phyloP scores from a whole-genome alignment of 75 land plant species.

The Azolla pinnata region DNA sequence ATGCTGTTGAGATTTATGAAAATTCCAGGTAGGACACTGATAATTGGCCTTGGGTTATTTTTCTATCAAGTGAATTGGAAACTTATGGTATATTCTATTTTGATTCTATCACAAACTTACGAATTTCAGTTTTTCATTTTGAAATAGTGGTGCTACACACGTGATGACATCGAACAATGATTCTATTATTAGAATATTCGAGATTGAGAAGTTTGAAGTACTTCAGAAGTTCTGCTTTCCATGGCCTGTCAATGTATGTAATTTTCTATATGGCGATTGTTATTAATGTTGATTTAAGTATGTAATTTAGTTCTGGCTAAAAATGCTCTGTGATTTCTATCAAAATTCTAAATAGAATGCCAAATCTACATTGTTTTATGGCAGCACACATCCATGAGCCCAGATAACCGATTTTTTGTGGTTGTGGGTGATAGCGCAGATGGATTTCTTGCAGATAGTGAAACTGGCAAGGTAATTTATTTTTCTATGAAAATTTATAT shows the following conservation, averaged over 20 bases:
- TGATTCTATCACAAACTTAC: no score
- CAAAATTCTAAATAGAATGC: not conserved
- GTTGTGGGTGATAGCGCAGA: constrained; percentile 87
- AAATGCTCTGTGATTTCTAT: constrained; percentile 8
- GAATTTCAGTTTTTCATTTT: no score
- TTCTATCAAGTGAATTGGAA: not conserved
- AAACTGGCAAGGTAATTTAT: constrained; percentile 70
- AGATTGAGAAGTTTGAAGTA: constrained; percentile 52
- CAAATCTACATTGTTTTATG: not conserved
- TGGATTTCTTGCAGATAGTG: constrained; percentile 65
- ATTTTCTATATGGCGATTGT: not conserved
- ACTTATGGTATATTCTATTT: no score
- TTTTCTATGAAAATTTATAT: not conserved
- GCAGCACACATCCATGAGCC: constrained; percentile 86
- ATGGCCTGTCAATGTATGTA: constrained; percentile 92
- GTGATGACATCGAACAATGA: constrained; percentile 87
- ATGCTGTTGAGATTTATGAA: constrained; percentile 66
- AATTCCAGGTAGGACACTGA: constrained; percentile 38
- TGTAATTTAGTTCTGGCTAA: not conserved
- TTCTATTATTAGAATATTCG: constrained; percentile 68
- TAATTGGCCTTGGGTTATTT: no score
- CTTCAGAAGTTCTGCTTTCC: constrained; percentile 49
- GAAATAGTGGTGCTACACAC: constrained; percentile 51
- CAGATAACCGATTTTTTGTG: constrained; percentile 68
- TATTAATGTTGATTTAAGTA: not conserved